These are phyloP conservation scores for Cyberlindnera japonica DNA, from an alignment of 805 yeast species.

Conservation along the genomic window DNA sequence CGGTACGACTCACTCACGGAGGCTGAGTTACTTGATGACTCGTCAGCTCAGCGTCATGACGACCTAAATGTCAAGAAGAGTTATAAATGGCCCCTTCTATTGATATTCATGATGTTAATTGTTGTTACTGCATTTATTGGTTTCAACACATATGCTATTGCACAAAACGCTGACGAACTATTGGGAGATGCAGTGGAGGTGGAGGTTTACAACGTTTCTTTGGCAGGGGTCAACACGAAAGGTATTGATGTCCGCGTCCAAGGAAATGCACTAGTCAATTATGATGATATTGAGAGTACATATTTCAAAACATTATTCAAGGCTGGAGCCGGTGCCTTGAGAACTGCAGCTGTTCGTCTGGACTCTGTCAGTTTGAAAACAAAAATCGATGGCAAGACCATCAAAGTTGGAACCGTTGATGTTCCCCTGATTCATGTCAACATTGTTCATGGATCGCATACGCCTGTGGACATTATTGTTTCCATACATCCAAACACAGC, in stretches of 20 bases:
- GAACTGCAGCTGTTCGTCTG: slow-evolving; percentile 29
- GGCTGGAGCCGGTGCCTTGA: slow-evolving; percentile 31
- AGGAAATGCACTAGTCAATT: slow-evolving; percentile 32
- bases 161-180: slow-evolving; percentile 28
- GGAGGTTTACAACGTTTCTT: slow-evolving; percentile 29
- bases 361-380: slow-evolving; percentile 31
- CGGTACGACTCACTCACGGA: not conserved
- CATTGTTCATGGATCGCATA: slow-evolving; percentile 27
- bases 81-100: not conserved
- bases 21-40: not conserved
- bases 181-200: slow-evolving; percentile 32
- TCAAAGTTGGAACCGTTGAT: slow-evolving; percentile 31
- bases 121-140: slow-evolving; percentile 2
- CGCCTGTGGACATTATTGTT: slow-evolving; percentile 28
- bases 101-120: not conserved
- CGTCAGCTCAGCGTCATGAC: not conserved
- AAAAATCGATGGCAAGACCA: slow-evolving; percentile 16
- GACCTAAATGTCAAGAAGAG: not conserved
- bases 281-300: slow-evolving; percentile 28
- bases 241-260: slow-evolving; percentile 33
- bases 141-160: slow-evolving; percentile 5
- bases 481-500: slow-evolving; percentile 32
- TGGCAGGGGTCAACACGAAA: slow-evolving; percentile 30
- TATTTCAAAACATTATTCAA: slow-evolving; percentile 28
- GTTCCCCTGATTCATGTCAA: slow-evolving; percentile 33